Base-by-base conservation (phyloP, 805 yeast genomes). In the Ogataea nonfermentans region DNA sequence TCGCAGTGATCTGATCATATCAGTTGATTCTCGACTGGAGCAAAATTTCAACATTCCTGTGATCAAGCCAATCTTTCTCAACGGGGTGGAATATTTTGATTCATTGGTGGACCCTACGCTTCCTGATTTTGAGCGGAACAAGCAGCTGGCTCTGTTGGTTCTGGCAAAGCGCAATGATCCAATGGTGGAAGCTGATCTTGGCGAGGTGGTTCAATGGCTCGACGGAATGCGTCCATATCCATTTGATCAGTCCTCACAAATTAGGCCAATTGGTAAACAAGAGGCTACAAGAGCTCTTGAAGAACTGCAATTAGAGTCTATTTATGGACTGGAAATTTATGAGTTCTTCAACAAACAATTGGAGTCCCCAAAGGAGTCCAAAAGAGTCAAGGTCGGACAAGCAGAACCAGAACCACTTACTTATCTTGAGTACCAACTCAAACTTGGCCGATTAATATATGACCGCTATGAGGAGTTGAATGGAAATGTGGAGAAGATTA, bases 1-100 rank as follows among this genome's bases (percentile, higher is more conserved):
- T 37, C 53, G 60, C 24, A 54, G 73, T 35, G 73, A 75, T 45
- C 52, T 67, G 24, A 67, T 76, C 17, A 53, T 77, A 1, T 67
- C 78, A n/a, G 66, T 77, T 44, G 81, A 77, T 55, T 65, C 75
- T 4, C 50, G 51, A 32, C 44, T 47, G 38, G 51, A 50, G 38
- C 51, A 29, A 29, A 32, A 35, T 12, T 26, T 37, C 28, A 37
- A 28, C 32, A 57, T 70, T 1, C 81, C 81, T 2, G 55, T 76
- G 16, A 50, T 76, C 6, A 74, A 71, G 49, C 61, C 76, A 8
- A 43, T 76, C 11, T 67, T 71, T 6, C 32, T 60, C 3, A 70
- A 72, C 46, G 69, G 78, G 0, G 65, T 73, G 13, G 74, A 71
- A 30, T 77, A 76, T 55, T 37, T 62, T 32, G 57, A 56, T 37